phyloP scores from a whole-genome alignment of 2,329 filamentous ascomycete genomes.

The Stagonosporopsis tanaceti region DNA sequence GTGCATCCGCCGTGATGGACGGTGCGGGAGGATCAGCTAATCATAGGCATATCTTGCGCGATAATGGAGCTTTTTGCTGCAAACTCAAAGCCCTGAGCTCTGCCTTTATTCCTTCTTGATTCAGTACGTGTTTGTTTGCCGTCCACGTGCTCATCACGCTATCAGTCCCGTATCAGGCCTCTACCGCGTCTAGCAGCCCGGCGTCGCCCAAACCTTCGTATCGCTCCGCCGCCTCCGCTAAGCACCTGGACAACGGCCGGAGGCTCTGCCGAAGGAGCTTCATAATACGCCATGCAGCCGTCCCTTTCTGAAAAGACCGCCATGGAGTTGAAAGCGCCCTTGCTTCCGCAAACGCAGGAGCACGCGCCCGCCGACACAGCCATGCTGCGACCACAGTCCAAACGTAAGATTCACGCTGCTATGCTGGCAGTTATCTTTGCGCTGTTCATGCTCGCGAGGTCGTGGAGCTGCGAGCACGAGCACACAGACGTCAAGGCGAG shows the following conservation, averaged over 20 bases:
- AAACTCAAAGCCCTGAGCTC: neutral
- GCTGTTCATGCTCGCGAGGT: conserved; percentile 43
- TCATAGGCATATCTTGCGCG: conserved; percentile 3
- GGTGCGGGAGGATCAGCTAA: conserved; percentile 16
- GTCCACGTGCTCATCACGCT: conserved; percentile 17
- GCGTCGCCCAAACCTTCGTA: conserved; percentile 13
- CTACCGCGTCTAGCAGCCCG: conserved; percentile 13
- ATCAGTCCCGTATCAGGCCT: conserved; percentile 15
- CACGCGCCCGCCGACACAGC: conserved; percentile 19
- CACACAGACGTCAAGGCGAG: conserved; percentile 40
- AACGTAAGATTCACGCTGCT: conserved; percentile 37
- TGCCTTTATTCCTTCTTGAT: neutral
- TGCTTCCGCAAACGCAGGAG: conserved; percentile 34
- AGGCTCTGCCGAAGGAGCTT: conserved; percentile 9
- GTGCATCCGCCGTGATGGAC: conserved; percentile 3
- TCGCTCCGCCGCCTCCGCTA: conserved; percentile 5
- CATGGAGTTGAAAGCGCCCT: conserved; percentile 43
- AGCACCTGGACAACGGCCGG: conserved; percentile 9
- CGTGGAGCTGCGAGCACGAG: conserved; percentile 38
- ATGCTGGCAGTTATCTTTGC: conserved; percentile 38
- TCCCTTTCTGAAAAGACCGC: conserved; percentile 13
- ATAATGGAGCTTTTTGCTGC: neutral
- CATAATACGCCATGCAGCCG: conserved; percentile 11
- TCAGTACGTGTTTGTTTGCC: neutral
- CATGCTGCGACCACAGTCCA: conserved; percentile 29